Percentiles rank a stretch among this genome's conserved stretches.
Evolutionary conservation across 441 rosid genomes (phyloP).

Genomic region (Brassica balearica): DNA sequence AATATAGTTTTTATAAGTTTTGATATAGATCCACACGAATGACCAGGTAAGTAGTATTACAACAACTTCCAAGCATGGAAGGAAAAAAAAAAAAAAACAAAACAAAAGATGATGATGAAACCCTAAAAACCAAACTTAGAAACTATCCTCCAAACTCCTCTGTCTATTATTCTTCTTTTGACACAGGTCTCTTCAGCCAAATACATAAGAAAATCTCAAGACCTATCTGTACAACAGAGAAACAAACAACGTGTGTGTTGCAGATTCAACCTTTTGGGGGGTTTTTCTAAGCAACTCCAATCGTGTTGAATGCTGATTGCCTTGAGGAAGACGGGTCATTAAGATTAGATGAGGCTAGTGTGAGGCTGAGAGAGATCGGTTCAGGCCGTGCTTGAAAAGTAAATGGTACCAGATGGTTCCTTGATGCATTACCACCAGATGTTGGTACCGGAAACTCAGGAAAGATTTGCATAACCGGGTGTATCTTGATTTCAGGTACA

Average conservation of each 20-base stretch:
- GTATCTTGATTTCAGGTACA: conserved; percentile 28
- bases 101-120: conserved; percentile 8
- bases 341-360: conserved; percentile 48
- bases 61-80: conserved; percentile 42
- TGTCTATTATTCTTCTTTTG: conserved; percentile 34
- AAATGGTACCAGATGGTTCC: conserved; percentile 16
- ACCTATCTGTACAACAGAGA: conserved; percentile 45
- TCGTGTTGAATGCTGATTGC: conserved; percentile 48
- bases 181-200: conserved; percentile 25
- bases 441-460: not conserved
- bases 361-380: conserved; percentile 57
- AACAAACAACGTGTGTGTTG: conserved; percentile 35
- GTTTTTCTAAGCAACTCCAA: conserved; percentile 60
- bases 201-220: conserved; percentile 34
- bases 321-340: conserved; percentile 50
- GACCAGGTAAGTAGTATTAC: conserved; percentile 31
- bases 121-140: not conserved
- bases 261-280: conserved; percentile 19
- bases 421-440: conserved; percentile 14
- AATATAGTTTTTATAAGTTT: conserved; percentile 31
- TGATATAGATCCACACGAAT: conserved; percentile 38
- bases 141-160: conserved; percentile 31
- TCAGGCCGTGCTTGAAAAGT: conserved; percentile 44
- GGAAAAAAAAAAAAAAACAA: conserved; percentile 5
- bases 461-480: conserved; percentile 42